Percentiles rank a stretch among this genome's conserved stretches.
Conservation (phyloP, 257 asterid species). For the Nicotiana otophora region DNA sequence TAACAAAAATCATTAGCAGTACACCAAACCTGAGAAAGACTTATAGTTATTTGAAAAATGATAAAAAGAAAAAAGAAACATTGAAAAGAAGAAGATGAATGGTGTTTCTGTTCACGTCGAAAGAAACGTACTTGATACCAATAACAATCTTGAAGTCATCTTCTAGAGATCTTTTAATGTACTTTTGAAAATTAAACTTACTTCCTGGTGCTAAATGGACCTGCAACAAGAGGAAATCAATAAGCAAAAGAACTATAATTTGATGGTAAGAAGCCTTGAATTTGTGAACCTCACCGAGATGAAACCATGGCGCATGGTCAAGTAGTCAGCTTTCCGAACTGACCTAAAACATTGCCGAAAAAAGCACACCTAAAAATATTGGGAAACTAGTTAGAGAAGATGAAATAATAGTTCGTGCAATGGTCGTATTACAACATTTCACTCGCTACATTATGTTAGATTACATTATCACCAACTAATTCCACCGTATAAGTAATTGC, state of each 20-base stretch:
- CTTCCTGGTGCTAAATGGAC: constrained; percentile 96
- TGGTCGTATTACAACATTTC: neutral
- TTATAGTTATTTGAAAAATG: neutral
- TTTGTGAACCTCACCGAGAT: constrained; percentile 56
- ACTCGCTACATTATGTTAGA: neutral
- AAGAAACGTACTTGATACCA: constrained; percentile 63
- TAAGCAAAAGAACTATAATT: neutral
- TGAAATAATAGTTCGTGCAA: neutral
- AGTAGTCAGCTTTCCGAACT: constrained; percentile 77
- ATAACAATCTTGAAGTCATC: constrained; percentile 94
- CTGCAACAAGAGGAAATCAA: constrained; percentile 28
- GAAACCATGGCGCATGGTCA: constrained; percentile 86
- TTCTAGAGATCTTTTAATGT: constrained; percentile 87
- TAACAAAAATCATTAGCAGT: constrained; percentile 13
- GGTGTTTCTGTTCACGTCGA: neutral
- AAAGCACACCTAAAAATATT: constrained; percentile 58
- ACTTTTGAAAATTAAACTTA: constrained; percentile 89
- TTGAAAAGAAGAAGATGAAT: neutral
- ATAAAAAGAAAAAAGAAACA: neutral
- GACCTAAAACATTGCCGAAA: constrained; percentile 74
- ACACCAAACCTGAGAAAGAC: neutral
- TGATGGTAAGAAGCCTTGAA: neutral
- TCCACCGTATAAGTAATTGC: neutral
- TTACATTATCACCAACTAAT: neutral
- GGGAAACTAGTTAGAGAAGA: neutral